Percentiles rank a stretch among this genome's conserved stretches.
These are phyloP conservation scores for Calonectria hongkongensis DNA, from an alignment of 2,329 filamentous ascomycete species.

Conservation along the genomic window DNA sequence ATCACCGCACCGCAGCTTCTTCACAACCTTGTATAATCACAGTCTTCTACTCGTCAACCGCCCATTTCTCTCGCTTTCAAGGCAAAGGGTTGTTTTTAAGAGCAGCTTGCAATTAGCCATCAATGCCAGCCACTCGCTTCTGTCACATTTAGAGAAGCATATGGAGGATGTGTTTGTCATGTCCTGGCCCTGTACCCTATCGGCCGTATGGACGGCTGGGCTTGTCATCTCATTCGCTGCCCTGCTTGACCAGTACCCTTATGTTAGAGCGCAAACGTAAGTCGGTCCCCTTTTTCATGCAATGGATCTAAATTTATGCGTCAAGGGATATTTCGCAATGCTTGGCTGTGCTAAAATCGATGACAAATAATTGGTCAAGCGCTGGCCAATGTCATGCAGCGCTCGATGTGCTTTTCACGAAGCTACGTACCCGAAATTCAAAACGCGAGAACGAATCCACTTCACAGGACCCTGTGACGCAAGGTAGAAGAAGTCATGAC, in stretches of 20 bases:
- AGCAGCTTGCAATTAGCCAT: conserved; percentile 57
- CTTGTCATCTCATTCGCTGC: conserved; percentile 60
- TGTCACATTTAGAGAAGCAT: conserved; percentile 48
- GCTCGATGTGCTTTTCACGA: neutral
- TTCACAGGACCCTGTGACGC: neutral
- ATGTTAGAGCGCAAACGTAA: conserved; percentile 44
- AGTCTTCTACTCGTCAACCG: conserved; percentile 58
- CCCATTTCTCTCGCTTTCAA: conserved; percentile 58
- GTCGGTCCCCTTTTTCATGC: neutral
- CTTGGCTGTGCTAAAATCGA: conserved; percentile 22
- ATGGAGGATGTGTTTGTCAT: conserved; percentile 30
- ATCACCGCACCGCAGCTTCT: conserved; percentile 47
- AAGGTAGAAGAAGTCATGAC: neutral
- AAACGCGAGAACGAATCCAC: neutral
- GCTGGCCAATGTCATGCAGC: conserved; percentile 31
- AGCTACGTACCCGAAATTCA: neutral
- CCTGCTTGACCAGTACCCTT: conserved; percentile 55
- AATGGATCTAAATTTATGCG: neutral
- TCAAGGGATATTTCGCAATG: conserved; percentile 29
- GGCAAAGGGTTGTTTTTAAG: conserved; percentile 53
- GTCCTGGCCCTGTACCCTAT: conserved; percentile 60
- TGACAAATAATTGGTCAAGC: conserved; percentile 29
- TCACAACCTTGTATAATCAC: conserved; percentile 58
- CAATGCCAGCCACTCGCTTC: conserved; percentile 54
- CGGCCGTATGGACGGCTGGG: conserved; percentile 61